A percentile compares a stretch with the other conserved stretches of the same genome.
Evolutionary conservation across 2,329 filamentous ascomycete species (phyloP).

Genomic region (Fusarium longipes): DNA sequence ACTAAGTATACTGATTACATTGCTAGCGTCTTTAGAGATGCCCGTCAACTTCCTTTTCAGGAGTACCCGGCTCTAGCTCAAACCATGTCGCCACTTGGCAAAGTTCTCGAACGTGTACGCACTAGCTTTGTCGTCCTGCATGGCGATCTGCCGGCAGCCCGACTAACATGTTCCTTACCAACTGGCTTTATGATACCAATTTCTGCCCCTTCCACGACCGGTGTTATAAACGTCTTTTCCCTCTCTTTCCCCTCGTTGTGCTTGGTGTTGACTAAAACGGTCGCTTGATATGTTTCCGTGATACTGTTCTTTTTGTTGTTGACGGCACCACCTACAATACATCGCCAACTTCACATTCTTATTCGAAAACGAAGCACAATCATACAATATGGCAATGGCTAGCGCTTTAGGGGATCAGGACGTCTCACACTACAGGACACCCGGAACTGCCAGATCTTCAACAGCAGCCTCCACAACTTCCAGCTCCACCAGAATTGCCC

Average conservation of each 20-base stretch:
- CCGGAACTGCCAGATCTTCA: conserved; percentile 28
- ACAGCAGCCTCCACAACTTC: conserved; percentile 31
- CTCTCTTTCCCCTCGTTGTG: background rate
- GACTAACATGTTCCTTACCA: conserved; percentile 9
- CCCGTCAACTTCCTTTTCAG: conserved; percentile 33
- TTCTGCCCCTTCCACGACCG: conserved; percentile 16
- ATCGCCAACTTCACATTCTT: background rate
- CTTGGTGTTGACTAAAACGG: conserved; percentile 3
- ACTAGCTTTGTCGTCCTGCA: conserved; percentile 22
- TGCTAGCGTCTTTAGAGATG: conserved; percentile 29
- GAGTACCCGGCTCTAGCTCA: conserved; percentile 25
- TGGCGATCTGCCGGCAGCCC: conserved; percentile 31
- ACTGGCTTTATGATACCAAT: conserved; percentile 7
- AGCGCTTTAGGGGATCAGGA: conserved; percentile 20
- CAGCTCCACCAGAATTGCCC: conserved; percentile 31
- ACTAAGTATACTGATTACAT: conserved; percentile 26
- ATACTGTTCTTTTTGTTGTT: conserved; percentile 5
- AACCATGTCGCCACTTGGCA: conserved; percentile 31
- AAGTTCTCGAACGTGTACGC: conserved; percentile 24
- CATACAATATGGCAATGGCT: conserved; percentile 16
- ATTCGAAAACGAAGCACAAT: background rate
- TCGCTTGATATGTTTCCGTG: conserved; percentile 7
- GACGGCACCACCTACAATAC: background rate
- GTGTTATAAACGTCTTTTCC: background rate
- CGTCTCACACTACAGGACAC: conserved; percentile 18